Percentiles rank a stretch among this genome's conserved stretches.
These are phyloP conservation scores for Metarhizium robertsii DNA, from an alignment of 2,329 filamentous ascomycete genomes.

Conservation along the genomic window DNA sequence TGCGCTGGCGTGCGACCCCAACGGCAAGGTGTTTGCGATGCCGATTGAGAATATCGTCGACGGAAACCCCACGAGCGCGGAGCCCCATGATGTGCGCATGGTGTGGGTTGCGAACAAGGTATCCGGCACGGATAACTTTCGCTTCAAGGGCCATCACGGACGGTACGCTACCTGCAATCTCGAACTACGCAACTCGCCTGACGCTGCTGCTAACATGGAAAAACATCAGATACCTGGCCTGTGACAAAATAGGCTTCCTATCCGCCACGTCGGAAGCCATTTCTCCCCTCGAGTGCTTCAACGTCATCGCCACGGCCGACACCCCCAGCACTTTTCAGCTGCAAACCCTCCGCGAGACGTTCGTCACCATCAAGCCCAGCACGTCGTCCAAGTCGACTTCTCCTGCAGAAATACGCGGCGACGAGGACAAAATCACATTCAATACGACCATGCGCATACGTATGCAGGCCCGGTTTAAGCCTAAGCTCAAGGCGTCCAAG, in stretches of 20 bases:
- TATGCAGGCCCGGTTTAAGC: conserved; percentile 95
- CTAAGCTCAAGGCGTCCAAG: conserved; percentile 66
- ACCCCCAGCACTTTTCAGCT: conserved; percentile 64
- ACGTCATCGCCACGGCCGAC: conserved; percentile 53
- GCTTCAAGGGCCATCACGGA: conserved; percentile 86
- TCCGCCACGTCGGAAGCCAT: conserved; percentile 74
- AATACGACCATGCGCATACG: conserved; percentile 69
- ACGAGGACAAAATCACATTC: conserved; percentile 58
- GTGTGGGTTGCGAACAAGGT: conserved; percentile 88
- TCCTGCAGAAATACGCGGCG: conserved; percentile 62
- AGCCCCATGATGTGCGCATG: conserved; percentile 91
- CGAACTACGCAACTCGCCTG: too few species aligned
- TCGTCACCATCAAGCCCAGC: conserved; percentile 52
- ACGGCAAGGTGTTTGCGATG: conserved; percentile 77
- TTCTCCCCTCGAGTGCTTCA: conserved; percentile 74
- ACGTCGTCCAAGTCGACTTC: conserved; percentile 38
- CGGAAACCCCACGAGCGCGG: conserved; percentile 69
- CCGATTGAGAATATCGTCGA: conserved; percentile 83
- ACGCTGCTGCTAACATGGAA: neutral
- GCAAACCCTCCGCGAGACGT: conserved; percentile 63
- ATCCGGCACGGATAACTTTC: conserved; percentile 69
- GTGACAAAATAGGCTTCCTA: conserved; percentile 73
- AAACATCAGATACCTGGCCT: conserved; percentile 64
- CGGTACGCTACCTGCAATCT: conserved; percentile 38
- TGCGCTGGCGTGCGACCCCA: conserved; percentile 76